Evolutionary conservation across 192 early-diverging fungal genomes (phyloP), one percentile per base, ranked within the genome.

Genomic region (Podila horticola): DNA sequence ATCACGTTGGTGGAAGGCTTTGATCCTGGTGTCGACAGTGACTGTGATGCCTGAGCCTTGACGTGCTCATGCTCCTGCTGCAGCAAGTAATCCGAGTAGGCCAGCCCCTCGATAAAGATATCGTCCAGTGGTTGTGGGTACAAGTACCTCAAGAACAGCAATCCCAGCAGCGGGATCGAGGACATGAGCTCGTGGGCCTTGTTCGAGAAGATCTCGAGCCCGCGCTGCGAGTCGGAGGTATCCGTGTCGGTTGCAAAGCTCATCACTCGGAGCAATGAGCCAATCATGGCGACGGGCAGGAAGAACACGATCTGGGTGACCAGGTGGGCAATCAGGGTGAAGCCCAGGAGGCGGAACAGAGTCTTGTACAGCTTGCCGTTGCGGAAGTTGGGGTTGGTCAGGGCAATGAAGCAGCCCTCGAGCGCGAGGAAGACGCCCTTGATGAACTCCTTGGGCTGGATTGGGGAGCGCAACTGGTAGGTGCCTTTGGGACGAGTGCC

Each of bases 91-190:
- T 90, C 89, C 22, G 87, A 68, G 50, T 83, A 85, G 13, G 65
- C 48, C 9, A 90, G 51, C 7, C 85, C 85, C 19, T 88, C 85
- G 55, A 91, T 71, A 69, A 91, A 91, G 29, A 91, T 75, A 50
- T 85, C 82, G 68, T 91, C 89, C 33, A 91, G 65, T 41, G 88
- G 86, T 55, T 87, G 75, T 13, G 89, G 85, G 60, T 91, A 90
- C n/a, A 91, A 19, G 57, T 89, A 89, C 24, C 88, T 74, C 70
- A 91, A 74, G 69, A 89, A 88, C 34, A 91, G 48, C 19, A 91
- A 58, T 2, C 85, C 86, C 3, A 86, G 41, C 38, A 91, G 74
- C 0, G 90, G 90, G 58, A 90, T 61, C 0, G 75, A 79, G 20
- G 65, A 72, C 52, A 85, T 69, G 52, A 74, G 51, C 57, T 85